These are phyloP conservation scores for Acanthamoeba castellanii DNA, from an alignment of 208 protist species.

Conservation along the genomic window DNA sequence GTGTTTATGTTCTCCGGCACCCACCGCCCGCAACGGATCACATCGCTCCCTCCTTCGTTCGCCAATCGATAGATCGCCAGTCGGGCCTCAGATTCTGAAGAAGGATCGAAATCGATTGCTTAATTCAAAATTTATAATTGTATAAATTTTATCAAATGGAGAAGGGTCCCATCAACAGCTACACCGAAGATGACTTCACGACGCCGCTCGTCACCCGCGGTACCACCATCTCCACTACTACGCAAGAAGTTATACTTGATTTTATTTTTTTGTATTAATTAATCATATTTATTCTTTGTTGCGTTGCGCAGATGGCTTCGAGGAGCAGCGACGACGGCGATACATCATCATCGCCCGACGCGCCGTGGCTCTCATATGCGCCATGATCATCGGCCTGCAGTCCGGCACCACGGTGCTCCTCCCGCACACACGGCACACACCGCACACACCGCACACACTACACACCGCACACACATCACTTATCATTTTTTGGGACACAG, in stretches of 20 bases:
- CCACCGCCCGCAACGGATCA: too few species aligned
- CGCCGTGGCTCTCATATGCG: not conserved
- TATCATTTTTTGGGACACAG: not conserved
- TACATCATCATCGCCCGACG: not conserved
- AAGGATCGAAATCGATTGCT: too few species aligned
- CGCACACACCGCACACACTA: too few species aligned
- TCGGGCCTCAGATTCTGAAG: too few species aligned
- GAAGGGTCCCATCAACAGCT: not conserved
- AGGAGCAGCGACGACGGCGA: not conserved
- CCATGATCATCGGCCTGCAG: slow-evolving; percentile 35
- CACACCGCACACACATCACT: not conserved
- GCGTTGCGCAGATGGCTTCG: not conserved
- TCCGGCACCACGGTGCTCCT: slow-evolving; percentile 4
- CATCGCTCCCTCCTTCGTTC: too few species aligned
- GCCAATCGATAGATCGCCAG: too few species aligned
- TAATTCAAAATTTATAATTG: too few species aligned
- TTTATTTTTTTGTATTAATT: not conserved
- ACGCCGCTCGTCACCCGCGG: not conserved
- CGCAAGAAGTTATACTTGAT: not conserved
- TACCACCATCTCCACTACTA: not conserved
- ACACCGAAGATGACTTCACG: not conserved
- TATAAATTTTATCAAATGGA: too few species aligned
- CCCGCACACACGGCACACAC: not conserved
- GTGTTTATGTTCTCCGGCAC: too few species aligned
- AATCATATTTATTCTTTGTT: not conserved